Conservation (phyloP, 2,329 filamentous ascomycete genomes). For the Kalmusia sp. region DNA sequence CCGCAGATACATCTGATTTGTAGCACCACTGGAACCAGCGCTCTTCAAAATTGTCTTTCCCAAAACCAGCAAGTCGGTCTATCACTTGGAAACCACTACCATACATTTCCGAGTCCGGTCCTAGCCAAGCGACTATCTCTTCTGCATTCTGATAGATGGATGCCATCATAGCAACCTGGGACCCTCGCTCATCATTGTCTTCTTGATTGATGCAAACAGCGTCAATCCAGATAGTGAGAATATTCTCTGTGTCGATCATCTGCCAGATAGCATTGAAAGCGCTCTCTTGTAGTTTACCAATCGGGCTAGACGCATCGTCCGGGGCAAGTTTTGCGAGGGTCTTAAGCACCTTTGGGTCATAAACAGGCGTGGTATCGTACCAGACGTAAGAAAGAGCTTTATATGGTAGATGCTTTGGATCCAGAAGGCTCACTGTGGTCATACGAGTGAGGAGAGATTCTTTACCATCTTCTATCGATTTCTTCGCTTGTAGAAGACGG, state of each 20-base stretch:
- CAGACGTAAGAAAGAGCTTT: conserved; percentile 1
- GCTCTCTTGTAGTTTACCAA: neutral
- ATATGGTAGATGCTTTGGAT: neutral
- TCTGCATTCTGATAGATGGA: conserved; percentile 9
- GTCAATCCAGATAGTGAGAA: conserved; percentile 15
- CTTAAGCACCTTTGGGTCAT: neutral
- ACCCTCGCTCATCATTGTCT: conserved; percentile 16
- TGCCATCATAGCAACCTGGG: conserved; percentile 15
- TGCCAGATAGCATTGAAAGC: neutral
- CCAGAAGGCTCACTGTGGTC: neutral
- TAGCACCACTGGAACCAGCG: conserved; percentile 5
- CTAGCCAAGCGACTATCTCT: conserved; percentile 15
- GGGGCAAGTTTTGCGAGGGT: neutral
- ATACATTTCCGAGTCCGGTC: conserved; percentile 11
- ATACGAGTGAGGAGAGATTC: neutral
- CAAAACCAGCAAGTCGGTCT: neutral
- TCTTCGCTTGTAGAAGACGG: neutral
- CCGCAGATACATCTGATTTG: neutral
- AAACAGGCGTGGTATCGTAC: neutral
- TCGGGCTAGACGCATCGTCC: neutral
- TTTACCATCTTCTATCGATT: neutral
- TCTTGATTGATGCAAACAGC: conserved; percentile 23
- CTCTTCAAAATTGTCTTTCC: neutral
- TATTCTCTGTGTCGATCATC: neutral
- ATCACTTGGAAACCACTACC: neutral